phyloP scores from a whole-genome alignment of 371 early-diverging fungal genomes.

The Syncephalastrum contaminatum region DNA sequence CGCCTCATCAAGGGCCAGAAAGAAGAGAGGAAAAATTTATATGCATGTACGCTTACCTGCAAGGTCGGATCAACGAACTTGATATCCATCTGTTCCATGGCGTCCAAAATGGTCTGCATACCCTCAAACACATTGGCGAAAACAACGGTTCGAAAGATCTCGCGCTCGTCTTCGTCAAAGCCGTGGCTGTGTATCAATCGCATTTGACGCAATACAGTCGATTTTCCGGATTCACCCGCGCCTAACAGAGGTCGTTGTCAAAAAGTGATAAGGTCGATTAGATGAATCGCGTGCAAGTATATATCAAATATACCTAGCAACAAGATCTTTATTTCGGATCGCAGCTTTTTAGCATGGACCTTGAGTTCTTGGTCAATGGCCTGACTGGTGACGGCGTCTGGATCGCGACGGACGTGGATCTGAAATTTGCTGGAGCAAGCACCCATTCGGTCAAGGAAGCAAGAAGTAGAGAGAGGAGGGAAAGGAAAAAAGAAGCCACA shows the following conservation, averaged over 20 bases:
- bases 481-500: neutral
- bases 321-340: slow-evolving; percentile 80
- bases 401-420: slow-evolving; percentile 4
- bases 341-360: slow-evolving; percentile 56
- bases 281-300: neutral
- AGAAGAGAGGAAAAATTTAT: no score
- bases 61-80: slow-evolving; percentile 36
- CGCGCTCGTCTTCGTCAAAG: slow-evolving; percentile 73
- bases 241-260: slow-evolving; percentile 47
- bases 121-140: slow-evolving; percentile 80
- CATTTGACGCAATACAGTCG: slow-evolving; percentile 93
- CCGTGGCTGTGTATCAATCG: slow-evolving; percentile 87
- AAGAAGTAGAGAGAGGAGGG: neutral
- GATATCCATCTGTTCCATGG: slow-evolving; percentile 62
- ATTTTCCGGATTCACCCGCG: slow-evolving; percentile 93
- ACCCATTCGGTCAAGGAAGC: slow-evolving; percentile 5
- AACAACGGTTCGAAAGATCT: slow-evolving; percentile 78
- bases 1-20: slow-evolving; percentile 42
- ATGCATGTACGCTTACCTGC: slow-evolving; percentile 18
- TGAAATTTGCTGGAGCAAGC: slow-evolving; percentile 8
- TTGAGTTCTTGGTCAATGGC: slow-evolving; percentile 73
- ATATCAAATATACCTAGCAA: slow-evolving; percentile 59
- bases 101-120: slow-evolving; percentile 81
- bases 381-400: slow-evolving; percentile 40
- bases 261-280: neutral